These are phyloP conservation scores for Fusarium sp. DNA, from an alignment of 2,329 filamentous ascomycete genomes.

Conservation along the genomic window DNA sequence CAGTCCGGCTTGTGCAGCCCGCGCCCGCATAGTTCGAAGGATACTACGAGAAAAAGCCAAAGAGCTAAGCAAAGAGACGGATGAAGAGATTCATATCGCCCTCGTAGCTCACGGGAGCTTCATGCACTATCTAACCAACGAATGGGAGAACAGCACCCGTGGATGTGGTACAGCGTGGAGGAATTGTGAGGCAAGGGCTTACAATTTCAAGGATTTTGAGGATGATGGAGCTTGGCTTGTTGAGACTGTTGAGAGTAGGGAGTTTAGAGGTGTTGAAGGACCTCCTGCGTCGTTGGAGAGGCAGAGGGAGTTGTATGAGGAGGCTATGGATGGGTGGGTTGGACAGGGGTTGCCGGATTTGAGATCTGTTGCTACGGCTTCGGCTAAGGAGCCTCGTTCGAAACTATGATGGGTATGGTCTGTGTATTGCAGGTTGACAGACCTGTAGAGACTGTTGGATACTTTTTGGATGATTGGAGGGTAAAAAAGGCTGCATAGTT, in stretches of 20 bases:
- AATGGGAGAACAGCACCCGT: conserved; percentile 24
- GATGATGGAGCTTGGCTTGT: conserved; percentile 33
- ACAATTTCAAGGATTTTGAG: conserved; percentile 14
- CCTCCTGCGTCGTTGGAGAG: conserved; percentile 22
- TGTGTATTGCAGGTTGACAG: rapidly evolving
- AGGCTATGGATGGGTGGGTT: conserved; percentile 30
- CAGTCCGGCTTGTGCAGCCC: conserved; percentile 18
- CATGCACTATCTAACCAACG: conserved; percentile 33
- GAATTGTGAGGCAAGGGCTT: conserved; percentile 32
- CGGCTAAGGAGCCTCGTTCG: conserved; percentile 1
- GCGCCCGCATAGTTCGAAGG: conserved; percentile 24
- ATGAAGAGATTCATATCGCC: conserved; percentile 29
- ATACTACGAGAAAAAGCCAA: conserved; percentile 21
- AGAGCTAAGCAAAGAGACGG: not conserved
- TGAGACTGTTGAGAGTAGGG: conserved; percentile 28
- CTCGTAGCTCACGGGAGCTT: conserved; percentile 33
- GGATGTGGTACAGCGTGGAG: conserved; percentile 27
- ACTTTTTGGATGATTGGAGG: not conserved
- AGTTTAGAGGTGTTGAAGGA: conserved; percentile 3
- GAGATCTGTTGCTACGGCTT: conserved; percentile 20
- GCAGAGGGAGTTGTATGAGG: conserved; percentile 20
- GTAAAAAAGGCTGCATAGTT: not conserved
- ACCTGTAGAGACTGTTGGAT: not conserved
- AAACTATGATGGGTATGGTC: not conserved
- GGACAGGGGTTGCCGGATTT: conserved; percentile 29